Percentiles rank a stretch among this genome's conserved stretches.
phyloP scores from a whole-genome alignment of 2,329 filamentous ascomycete genomes.

The Penicillium paneum region DNA sequence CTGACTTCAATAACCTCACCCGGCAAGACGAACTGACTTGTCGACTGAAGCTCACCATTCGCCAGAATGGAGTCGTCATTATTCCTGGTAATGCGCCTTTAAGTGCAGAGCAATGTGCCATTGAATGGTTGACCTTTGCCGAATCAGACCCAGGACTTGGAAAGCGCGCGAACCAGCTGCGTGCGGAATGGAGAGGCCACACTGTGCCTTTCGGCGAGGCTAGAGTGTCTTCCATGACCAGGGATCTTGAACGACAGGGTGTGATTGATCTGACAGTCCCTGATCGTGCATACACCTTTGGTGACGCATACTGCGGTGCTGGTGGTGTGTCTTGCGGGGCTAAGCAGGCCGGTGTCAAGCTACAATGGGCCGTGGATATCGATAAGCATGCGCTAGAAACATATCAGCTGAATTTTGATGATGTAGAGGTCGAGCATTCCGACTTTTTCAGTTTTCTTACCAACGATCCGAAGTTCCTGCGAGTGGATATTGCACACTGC shows the following conservation, averaged over 20 bases:
- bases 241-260: constrained; percentile 1
- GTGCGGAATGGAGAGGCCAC: constrained; percentile 33
- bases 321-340: constrained; percentile 70
- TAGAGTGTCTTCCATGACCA: neutral
- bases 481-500: constrained; percentile 68
- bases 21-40: constrained; percentile 26
- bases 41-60: constrained; percentile 29
- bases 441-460: constrained; percentile 48
- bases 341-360: constrained; percentile 53
- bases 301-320: constrained; percentile 70
- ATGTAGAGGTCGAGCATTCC: constrained; percentile 32
- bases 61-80: constrained; percentile 4
- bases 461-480: constrained; percentile 31
- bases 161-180: constrained; percentile 18
- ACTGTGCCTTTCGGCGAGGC: constrained; percentile 32
- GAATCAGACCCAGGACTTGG: constrained; percentile 31
- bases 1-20: constrained; percentile 25
- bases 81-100: neutral
- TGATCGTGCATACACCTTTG: constrained; percentile 57
- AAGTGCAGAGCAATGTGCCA: constrained; percentile 19
- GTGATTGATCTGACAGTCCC: constrained; percentile 23
- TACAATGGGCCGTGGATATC: constrained; percentile 65
- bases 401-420: constrained; percentile 58
- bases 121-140: constrained; percentile 29
- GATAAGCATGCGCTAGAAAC: constrained; percentile 56